Evolutionary conservation across 2,329 filamentous ascomycete species (phyloP).

Genomic region (Epichloe typhina): DNA sequence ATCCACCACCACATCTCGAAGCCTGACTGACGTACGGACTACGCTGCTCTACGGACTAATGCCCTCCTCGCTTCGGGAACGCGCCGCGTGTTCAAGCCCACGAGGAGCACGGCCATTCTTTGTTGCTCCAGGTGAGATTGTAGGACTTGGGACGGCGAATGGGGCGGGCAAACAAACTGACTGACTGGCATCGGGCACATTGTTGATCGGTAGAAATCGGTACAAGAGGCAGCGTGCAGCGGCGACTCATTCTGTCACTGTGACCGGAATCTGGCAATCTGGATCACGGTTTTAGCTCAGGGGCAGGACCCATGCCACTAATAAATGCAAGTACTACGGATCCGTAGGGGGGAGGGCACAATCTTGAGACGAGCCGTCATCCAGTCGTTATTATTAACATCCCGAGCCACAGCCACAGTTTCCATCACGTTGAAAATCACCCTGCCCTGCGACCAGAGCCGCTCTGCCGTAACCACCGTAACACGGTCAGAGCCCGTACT

Average conservation of each 20-base stretch:
- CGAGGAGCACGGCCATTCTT: not conserved
- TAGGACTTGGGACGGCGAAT: not conserved
- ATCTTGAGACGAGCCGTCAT: slow-evolving; percentile 19
- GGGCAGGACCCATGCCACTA: slow-evolving; percentile 4
- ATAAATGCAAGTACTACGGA: slow-evolving; percentile 12
- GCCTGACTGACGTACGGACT: no score
- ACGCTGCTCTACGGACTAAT: no score
- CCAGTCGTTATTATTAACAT: slow-evolving; percentile 15
- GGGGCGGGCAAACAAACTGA: not conserved
- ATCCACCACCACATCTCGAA: no score
- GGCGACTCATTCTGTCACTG: not conserved
- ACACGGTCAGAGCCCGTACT: no score
- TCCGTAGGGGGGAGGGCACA: slow-evolving; percentile 1
- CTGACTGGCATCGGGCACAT: not conserved
- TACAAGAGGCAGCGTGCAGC: not conserved
- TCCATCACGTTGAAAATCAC: not conserved
- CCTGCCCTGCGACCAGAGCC: not conserved
- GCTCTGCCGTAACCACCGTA: no score
- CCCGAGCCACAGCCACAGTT: slow-evolving; percentile 1
- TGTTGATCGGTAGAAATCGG: not conserved
- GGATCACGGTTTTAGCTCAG: slow-evolving; percentile 6
- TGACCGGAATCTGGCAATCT: not conserved
- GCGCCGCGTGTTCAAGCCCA: not conserved
- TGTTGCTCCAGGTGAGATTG: not conserved
- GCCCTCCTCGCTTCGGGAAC: not conserved